Conservation (phyloP, 495 filamentous ascomycete genomes). For the Corynascus novoguineensis region DNA sequence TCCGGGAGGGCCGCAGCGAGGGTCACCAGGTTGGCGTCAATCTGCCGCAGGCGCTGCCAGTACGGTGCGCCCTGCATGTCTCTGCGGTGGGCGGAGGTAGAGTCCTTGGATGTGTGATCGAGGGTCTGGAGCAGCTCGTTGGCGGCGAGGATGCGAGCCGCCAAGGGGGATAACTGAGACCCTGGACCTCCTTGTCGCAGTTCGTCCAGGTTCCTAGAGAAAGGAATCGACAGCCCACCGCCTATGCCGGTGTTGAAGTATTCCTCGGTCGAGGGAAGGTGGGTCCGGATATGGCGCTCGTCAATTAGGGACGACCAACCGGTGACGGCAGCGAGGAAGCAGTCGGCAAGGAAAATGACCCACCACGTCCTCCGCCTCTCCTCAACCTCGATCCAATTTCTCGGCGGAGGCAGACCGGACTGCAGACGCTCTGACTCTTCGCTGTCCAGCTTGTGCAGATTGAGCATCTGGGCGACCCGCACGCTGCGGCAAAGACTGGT, state of each 20-base stretch:
- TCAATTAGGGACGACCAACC: background rate
- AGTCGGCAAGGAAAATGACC: background rate
- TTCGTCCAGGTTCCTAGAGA: background rate
- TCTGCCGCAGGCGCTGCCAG: background rate
- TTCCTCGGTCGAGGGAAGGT: background rate
- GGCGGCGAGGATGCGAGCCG: background rate
- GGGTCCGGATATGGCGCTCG: background rate
- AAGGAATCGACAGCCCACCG: too few relatives aligned
- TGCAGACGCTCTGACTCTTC: background rate
- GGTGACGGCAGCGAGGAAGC: background rate
- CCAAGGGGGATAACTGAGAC: background rate
- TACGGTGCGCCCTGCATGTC: background rate
- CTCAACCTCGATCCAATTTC: background rate
- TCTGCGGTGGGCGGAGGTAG: background rate
- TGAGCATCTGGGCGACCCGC: background rate
- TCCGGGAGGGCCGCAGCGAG: background rate
- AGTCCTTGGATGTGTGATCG: background rate
- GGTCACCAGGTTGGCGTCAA: background rate
- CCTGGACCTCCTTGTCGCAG: background rate
- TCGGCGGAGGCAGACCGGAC: background rate
- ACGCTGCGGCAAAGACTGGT: background rate
- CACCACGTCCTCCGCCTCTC: background rate
- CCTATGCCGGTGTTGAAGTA: background rate
- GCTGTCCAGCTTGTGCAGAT: background rate
- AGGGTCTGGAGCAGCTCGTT: background rate